A percentile compares a stretch with the other conserved stretches of the same genome.
Conservation (phyloP, 345 rosid species). For the Lepidium africanum region DNA sequence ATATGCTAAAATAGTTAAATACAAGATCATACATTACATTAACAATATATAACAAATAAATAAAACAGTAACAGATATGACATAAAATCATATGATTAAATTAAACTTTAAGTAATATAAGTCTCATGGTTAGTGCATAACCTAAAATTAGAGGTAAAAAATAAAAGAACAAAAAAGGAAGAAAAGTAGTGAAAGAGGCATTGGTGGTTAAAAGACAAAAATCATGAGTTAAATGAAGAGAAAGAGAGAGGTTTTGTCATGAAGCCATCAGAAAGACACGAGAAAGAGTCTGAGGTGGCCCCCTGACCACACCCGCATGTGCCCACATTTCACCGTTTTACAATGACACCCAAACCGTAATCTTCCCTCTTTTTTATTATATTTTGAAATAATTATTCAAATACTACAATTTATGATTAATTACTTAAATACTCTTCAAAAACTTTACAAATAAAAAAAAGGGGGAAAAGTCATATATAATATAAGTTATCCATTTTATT, state of each 20-base stretch:
- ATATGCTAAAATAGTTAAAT: too few species aligned
- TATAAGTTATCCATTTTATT: too few species aligned
- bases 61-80: not conserved
- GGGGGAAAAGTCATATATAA: too few species aligned
- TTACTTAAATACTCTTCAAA: too few species aligned
- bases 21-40: not conserved
- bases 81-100: not conserved
- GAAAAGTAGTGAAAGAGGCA: constrained; percentile 5
- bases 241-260: constrained; percentile 24
- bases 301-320: constrained; percentile 33
- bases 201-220: not conserved
- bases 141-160: not conserved
- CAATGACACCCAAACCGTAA: constrained; percentile 29
- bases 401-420: too few species aligned
- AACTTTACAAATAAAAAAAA: too few species aligned
- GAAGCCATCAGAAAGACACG: constrained; percentile 29
- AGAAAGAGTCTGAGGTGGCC: constrained; percentile 33
- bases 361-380: not conserved
- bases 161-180: not conserved
- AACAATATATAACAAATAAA: not conserved
- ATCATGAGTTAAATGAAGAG: constrained; percentile 17
- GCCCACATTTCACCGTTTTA: constrained; percentile 31
- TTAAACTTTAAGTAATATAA: too few species aligned
- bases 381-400: too few species aligned
- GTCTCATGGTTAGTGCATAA: not conserved